Base-by-base conservation (phyloP, 2,329 filamentous ascomycete species). In the Epichloe festucae region DNA sequence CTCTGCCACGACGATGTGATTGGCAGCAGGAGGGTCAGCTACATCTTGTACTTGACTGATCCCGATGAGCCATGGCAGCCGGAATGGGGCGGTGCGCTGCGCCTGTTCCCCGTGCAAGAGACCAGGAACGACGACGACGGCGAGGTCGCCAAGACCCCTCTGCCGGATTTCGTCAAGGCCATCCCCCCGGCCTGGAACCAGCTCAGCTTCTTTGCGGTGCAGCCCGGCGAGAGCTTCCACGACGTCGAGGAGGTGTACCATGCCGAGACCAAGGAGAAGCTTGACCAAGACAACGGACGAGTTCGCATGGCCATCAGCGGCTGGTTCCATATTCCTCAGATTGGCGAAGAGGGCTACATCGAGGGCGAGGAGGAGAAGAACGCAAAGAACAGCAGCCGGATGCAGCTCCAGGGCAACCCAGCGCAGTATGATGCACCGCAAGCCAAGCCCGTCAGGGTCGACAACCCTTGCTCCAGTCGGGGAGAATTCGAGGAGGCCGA, bases 121-220 rank as follows among this genome's bases (percentile, higher is more conserved):
- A 72, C 77, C 50, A 76, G 79, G 65, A 61, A 63, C 49, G 77
- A 81, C 51, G 80, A 7, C 23, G 23, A 85, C 52, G 88, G 87
- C 41, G 78, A 85, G 57, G 74, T 85, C 23, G 87, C 91, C 58
- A 86, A 85, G 67, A 84, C 91, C 0, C 90, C 91, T 4, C 76
- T 79, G 53, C 83, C 91, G 0, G 86, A 95, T 59, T 82, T 81
- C 61, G 81, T 77, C 59, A 85, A 94, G 61, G 79, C 83, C 42
- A 95, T 98, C 54, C 90, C 93, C 93, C 93, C 93, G 0, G 89
- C 90, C 0, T 98, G 91, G 82, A 96, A 97, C 68, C 93, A 98
- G 72, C 77, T 98, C 54, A 93, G 87, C 60, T 98, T 98, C 78
- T 98, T 98, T 67, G 89, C 90, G 17, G 94, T 98, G 6, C 89